A percentile compares a stretch with the other conserved stretches of the same genome.
phyloP scores from a whole-genome alignment of 257 asterid species.

The Solanum gandarillasii region DNA sequence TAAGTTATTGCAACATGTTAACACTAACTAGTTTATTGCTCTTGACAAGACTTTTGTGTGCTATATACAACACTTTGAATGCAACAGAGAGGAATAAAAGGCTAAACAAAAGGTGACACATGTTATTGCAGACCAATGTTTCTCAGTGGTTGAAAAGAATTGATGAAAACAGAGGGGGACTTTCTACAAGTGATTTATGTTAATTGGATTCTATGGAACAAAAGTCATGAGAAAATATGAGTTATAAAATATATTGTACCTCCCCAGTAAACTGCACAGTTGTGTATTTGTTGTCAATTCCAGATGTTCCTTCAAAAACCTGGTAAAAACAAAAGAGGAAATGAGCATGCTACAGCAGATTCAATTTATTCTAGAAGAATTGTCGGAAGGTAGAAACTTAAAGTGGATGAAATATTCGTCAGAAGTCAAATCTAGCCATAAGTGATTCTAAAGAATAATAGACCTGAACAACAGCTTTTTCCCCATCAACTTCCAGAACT shows the following conservation, averaged over 20 bases:
- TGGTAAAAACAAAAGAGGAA: constrained; percentile 13
- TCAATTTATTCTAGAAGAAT: background rate
- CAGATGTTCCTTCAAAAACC: constrained; percentile 99
- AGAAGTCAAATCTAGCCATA: background rate
- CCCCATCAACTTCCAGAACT: constrained; percentile 96
- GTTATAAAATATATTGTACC: constrained; percentile 22
- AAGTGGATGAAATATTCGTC: background rate
- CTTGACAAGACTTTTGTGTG: background rate
- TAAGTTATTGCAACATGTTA: background rate
- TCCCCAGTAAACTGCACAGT: constrained; percentile 98
- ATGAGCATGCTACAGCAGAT: background rate
- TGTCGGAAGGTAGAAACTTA: background rate
- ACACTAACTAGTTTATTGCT: background rate
- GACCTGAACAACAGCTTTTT: constrained; percentile 98
- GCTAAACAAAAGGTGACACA: background rate
- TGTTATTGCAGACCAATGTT: background rate
- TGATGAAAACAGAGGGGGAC: background rate
- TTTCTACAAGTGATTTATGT: background rate
- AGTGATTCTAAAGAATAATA: background rate
- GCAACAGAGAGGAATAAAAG: background rate
- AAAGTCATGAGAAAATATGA: background rate
- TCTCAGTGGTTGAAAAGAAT: background rate
- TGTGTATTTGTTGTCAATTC: constrained; percentile 91
- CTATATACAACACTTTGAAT: background rate
- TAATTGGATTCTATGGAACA: background rate